Evolutionary conservation across 352 stramenopile species (phyloP).

Genomic region (Pythium insidiosum): DNA sequence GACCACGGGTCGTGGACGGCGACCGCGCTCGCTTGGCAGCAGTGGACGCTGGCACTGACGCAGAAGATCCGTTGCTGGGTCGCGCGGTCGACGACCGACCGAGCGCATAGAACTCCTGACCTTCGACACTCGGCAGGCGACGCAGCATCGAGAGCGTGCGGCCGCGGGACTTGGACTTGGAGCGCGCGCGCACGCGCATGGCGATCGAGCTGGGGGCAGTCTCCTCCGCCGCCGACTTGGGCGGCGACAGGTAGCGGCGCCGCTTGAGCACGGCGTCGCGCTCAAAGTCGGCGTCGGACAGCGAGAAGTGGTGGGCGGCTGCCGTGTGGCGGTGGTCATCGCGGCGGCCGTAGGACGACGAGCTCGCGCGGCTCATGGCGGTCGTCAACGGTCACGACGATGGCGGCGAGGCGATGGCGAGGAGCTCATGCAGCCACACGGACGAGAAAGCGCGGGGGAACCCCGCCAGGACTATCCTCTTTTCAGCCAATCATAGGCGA

Average conservation of each 20-base stretch:
- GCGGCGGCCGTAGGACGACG: not conserved
- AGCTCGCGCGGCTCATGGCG: conserved; percentile 7
- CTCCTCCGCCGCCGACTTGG: conserved; percentile 6
- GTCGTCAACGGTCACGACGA: no score
- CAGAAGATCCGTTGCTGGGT: no score
- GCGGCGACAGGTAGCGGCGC: conserved; percentile 28
- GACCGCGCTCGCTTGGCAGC: not conserved
- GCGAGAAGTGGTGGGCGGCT: conserved; percentile 29
- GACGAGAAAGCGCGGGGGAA: no score
- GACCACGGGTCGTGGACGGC: not conserved
- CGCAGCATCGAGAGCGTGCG: conserved; percentile 13
- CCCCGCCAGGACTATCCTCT: no score
- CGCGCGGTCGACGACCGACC: conserved; percentile 12
- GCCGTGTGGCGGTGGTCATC: no score
- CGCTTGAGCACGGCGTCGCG: conserved; percentile 46
- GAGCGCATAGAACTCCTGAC: conserved; percentile 41
- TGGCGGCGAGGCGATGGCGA: no score
- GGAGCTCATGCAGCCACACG: no score
- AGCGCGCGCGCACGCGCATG: conserved; percentile 32
- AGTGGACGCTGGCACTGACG: no score
- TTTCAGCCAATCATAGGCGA: no score
- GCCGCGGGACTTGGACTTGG: conserved; percentile 23
- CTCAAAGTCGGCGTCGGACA: conserved; percentile 53
- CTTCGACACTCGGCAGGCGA: conserved; percentile 12
- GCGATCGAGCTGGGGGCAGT: conserved; percentile 10